A percentile compares a stretch with the other conserved stretches of the same genome.
Conservation (phyloP, 805 yeast genomes). For the Candida hispaniensis region DNA sequence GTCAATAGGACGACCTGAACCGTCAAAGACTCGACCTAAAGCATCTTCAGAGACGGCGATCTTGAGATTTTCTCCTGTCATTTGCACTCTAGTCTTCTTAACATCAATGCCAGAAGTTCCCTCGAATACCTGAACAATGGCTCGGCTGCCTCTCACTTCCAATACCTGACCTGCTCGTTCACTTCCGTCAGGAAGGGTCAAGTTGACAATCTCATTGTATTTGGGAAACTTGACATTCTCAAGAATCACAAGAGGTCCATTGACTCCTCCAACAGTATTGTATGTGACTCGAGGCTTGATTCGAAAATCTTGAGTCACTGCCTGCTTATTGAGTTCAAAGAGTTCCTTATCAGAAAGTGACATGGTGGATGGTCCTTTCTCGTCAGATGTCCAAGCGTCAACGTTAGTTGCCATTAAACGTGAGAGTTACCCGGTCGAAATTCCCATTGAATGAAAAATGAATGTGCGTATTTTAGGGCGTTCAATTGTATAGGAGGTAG, state of each 20-base stretch:
- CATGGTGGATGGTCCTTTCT: too few species aligned
- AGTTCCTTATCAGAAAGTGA: conserved; percentile 16
- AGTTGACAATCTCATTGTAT: conserved; percentile 91
- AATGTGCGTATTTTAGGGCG: too few species aligned
- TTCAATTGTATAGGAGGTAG: too few species aligned
- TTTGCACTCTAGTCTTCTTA: conserved; percentile 92
- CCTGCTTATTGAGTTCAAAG: conserved; percentile 72
- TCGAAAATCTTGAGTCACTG: conserved; percentile 84
- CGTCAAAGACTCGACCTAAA: conserved; percentile 96
- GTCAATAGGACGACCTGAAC: conserved; percentile 97
- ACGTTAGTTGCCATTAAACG: too few species aligned
- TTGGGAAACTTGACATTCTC: conserved; percentile 82
- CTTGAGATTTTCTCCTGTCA: conserved; percentile 88
- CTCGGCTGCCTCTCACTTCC: conserved; percentile 94
- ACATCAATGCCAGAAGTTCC: conserved; percentile 99
- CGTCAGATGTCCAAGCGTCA: too few species aligned
- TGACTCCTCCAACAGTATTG: conserved; percentile 96
- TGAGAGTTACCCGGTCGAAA: too few species aligned
- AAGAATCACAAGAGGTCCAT: conserved; percentile 91
- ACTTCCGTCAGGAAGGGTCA: conserved; percentile 93
- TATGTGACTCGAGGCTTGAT: conserved; percentile 85
- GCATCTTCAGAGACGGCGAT: conserved; percentile 95
- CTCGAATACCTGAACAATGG: conserved; percentile 97
- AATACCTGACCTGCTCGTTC: conserved; percentile 94
- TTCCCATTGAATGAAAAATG: too few species aligned